phyloP scores from a whole-genome alignment of 208 protist species.

The Acanthamoeba lugdunensis region DNA sequence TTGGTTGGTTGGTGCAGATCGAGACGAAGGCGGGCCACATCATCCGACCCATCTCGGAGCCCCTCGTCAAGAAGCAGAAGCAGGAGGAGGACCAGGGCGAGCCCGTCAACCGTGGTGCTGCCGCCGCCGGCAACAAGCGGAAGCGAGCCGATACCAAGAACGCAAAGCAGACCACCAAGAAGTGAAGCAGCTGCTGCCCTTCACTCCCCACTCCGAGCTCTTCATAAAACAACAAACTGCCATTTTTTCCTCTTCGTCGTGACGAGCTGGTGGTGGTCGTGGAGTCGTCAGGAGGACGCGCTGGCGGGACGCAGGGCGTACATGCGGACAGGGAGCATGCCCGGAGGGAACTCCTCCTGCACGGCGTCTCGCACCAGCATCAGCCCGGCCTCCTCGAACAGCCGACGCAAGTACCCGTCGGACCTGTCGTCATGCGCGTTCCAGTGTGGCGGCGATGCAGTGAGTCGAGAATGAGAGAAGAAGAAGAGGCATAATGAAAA shows the following conservation, averaged over 20 bases:
- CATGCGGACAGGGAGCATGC: conserved; percentile 80
- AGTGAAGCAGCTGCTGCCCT: background rate
- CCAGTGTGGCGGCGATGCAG: background rate
- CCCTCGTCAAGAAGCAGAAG: background rate
- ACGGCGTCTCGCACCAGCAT: conserved; percentile 64
- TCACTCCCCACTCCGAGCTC: background rate
- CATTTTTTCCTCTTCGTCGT: background rate
- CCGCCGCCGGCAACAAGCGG: background rate
- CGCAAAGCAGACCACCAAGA: background rate
- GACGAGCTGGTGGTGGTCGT: no score
- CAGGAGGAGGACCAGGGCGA: conserved; percentile 35
- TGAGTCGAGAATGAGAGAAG: background rate
- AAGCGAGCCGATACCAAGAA: conserved; percentile 1
- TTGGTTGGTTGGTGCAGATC: conserved; percentile 4
- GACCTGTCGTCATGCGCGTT: background rate
- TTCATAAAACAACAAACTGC: no score
- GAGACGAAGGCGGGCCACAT: conserved; percentile 56
- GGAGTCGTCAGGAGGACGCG: background rate
- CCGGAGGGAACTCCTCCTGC: conserved; percentile 83
- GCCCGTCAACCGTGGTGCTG: conserved; percentile 2
- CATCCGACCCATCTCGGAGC: conserved; percentile 38
- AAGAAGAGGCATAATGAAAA: background rate
- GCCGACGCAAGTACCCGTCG: conserved; percentile 74
- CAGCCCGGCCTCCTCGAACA: conserved; percentile 75
- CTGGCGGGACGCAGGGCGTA: conserved; percentile 70